Conservation (phyloP, 2,329 filamentous ascomycete genomes). For the Penicillium sp. region DNA sequence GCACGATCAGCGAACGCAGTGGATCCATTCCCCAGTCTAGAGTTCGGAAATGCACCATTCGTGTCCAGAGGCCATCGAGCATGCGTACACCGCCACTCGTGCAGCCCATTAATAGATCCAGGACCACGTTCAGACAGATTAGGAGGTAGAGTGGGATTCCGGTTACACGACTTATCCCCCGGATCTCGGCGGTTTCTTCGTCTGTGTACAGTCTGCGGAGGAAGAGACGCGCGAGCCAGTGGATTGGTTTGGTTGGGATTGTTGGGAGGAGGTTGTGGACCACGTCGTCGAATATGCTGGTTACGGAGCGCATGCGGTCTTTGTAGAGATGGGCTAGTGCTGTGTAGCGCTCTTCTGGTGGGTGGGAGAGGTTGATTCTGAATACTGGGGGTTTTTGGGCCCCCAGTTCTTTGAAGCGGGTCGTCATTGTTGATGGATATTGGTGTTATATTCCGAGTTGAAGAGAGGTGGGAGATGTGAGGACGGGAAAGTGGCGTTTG, state of each 20-base stretch:
- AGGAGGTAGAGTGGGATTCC: conserved; percentile 59
- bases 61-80: conserved; percentile 12
- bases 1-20: conserved; percentile 51
- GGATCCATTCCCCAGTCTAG: conserved; percentile 57
- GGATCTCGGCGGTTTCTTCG: conserved; percentile 62
- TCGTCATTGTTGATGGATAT: not conserved
- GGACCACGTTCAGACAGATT: conserved; percentile 60
- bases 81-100: conserved; percentile 54
- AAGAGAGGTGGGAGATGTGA: not conserved
- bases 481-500: not conserved
- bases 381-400: conserved; percentile 37
- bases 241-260: conserved; percentile 27
- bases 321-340: conserved; percentile 49
- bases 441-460: not conserved
- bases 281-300: conserved; percentile 52
- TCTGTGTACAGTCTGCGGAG: conserved; percentile 51
- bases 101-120: conserved; percentile 65
- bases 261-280: conserved; percentile 36
- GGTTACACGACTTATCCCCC: conserved; percentile 53
- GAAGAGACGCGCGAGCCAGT: conserved; percentile 45
- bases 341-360: conserved; percentile 53
- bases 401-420: not conserved
- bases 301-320: conserved; percentile 44
- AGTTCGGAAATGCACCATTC: conserved; percentile 43
- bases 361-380: conserved; percentile 55